Base-by-base conservation (phyloP, 2,329 filamentous ascomycete species). In the Pseudocercospora fuligena region DNA sequence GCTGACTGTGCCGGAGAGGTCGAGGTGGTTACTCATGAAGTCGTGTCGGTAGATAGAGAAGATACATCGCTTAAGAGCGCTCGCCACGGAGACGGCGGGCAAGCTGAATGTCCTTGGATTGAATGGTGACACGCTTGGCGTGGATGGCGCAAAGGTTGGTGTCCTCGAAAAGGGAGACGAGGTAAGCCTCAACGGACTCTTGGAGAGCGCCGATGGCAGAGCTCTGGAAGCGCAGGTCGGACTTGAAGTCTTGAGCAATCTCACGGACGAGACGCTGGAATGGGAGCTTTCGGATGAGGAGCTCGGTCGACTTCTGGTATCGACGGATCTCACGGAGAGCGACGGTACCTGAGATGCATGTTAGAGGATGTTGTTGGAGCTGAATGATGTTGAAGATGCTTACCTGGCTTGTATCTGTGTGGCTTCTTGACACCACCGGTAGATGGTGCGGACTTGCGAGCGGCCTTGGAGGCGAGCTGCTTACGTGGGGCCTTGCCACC, bases 381-480 rank as follows among this genome's bases (percentile, higher is more conserved):
- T 69, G 51, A 56, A 57, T 49, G 43, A 7, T 31, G 56, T 14
- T 36, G 51, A 33, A 40, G 62, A 66, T 66, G 73, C 77, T 69
- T 76, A 78, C 82, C 82, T 69, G 83, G 83, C 82, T 85, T 85
- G 79, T 85, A 85, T 72, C 83, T 78, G 79, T 84, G 83, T 76
- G 83, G 83, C 83, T 85, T 84, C 82, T 85, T 85, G 80, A 84
- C 83, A 83, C 83, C 83, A 78, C 94, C 95, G 82, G 95, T 98
- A 71, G 93, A 97, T 76, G 95, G 95, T 69, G 95, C 94, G 78
- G 91, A 93, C 90, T 99, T 99, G 87, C 95, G 94, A 79, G 95
- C 94, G 75, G 94, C 95, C 92, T 97, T 97, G 88, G 94, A 97
- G 78, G 94, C 94, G 80, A 98, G 93, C 89, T 97, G 94, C 92